Evolutionary conservation across 2,329 filamentous ascomycete species (phyloP), one percentile per base, ranked within the genome.

Genomic region (Venturia aucupariae): DNA sequence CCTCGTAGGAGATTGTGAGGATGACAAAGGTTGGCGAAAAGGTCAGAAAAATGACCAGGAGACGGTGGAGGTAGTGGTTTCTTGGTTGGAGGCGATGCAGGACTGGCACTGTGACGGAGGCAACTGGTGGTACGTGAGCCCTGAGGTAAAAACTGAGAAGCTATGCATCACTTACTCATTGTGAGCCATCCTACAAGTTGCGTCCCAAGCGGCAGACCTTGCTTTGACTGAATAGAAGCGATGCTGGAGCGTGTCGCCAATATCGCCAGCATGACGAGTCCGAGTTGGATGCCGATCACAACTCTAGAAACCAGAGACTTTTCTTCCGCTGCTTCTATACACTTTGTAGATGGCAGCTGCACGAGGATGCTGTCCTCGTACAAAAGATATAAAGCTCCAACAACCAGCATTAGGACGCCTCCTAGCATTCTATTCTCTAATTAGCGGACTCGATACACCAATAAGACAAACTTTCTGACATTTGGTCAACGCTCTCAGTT

Each of bases 1-100:
- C 93, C 75, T 99, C 94, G 77, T 96, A 99, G 0, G 93, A 97
- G 70, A 97, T 97, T 8, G 92, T 96, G 61, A 99, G 84, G 71
- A 99, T 93, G 72, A 99, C 89, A 76, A 97, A 99, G 1, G 89
- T 89, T 0, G 94, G 94, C 0, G 93, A 89, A 73, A 95, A 97
- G 5, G 92, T 90, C 60, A 99, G 81, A 78, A 97, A 99, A 63
- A 97, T 86, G 69, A 96, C 85, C 68, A 92, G 83, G 4, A 99
- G 80, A 30, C 92, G 87, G 74, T 97, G 92, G 69, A 97, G 84
- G 75, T 97, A 97, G 76, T 97, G 87, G 69, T 82, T 88, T 73
- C 90, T 94, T 1, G 91, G 88, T 68, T 90, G 86, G 1, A 95
- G 71, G 27, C 87, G 84, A 74, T 97, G 90, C n/a, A 89, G 80